These are phyloP conservation scores for Nemania diffusa DNA, from an alignment of 2,329 filamentous ascomycete species.

Conservation along the genomic window DNA sequence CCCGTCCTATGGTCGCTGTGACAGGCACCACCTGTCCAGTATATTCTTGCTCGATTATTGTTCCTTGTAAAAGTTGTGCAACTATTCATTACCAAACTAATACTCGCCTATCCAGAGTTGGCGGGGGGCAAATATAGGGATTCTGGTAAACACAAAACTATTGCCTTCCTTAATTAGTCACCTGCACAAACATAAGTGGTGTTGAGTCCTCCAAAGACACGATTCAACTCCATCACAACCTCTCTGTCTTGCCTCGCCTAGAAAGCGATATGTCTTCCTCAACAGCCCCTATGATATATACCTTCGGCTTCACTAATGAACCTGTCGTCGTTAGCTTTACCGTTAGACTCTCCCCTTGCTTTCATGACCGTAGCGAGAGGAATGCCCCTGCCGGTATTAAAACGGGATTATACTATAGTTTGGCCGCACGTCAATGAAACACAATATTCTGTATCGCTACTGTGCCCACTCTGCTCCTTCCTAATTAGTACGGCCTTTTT, in stretches of 20 bases:
- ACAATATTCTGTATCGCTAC: slow-evolving; percentile 46
- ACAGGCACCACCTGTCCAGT: too few relatives aligned
- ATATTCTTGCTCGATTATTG: too few relatives aligned
- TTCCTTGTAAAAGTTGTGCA: too few relatives aligned
- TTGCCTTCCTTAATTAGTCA: too few relatives aligned
- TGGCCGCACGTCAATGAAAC: slow-evolving; percentile 50
- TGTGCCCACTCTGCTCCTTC: slow-evolving; percentile 47
- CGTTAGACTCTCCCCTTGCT: slow-evolving; percentile 21
- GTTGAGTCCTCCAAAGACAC: too few relatives aligned
- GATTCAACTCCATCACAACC: background rate
- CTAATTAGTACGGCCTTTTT: slow-evolving; percentile 47
- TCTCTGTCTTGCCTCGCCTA: background rate
- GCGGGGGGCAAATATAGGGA: too few relatives aligned
- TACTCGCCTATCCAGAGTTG: too few relatives aligned
- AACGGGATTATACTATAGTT: slow-evolving; percentile 49
- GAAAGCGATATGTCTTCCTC: slow-evolving; percentile 21
- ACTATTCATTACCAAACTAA: too few relatives aligned
- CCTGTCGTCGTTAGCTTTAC: slow-evolving; percentile 30
- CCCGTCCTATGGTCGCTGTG: too few relatives aligned
- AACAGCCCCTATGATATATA: slow-evolving; percentile 39
- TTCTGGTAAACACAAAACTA: too few relatives aligned
- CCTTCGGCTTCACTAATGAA: slow-evolving; percentile 41
- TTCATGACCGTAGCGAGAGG: slow-evolving; percentile 38
- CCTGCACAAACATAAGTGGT: too few relatives aligned
- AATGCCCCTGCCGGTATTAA: slow-evolving; percentile 46